Evolutionary conservation across 805 yeast genomes (phyloP), one percentile per base, ranked within the genome.

Genomic region (Ogataea parapolymorpha): DNA sequence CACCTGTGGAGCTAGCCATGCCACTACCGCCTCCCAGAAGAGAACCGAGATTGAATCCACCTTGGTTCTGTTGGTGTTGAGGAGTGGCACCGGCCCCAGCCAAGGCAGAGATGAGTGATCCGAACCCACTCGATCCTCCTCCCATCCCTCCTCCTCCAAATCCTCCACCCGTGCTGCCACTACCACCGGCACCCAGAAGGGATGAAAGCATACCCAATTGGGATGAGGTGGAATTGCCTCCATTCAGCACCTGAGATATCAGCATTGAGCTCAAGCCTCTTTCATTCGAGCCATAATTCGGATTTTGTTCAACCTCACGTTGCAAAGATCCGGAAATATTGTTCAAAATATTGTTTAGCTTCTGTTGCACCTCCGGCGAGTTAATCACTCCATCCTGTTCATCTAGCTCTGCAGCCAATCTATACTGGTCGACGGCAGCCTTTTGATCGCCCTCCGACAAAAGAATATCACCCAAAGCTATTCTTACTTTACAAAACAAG

Each of bases 351-450:
- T 50, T 31, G 27, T 51, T 47, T 14, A 61, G 44, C 35, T 59
- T 59, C 26, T 52, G 48, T 42, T 61, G 54, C 20, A 61, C 45
- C 41, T 61, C 65, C 10, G 65, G 64, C 4, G 60, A 51, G 26
- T 61, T 53, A 20, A 58, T 51, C 14, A 42, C 54, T 5, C 66
- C 66, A 35, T 61, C 66, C 18, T 37, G 34, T 44, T 61, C 65
- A 43, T 61, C 66, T 26, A 61, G 50, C 35, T 54, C 49, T 14
- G 62, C 59, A 14, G 66, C 66, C 39, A 46, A 42, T 20, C 48
- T 46, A 36, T 59, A 61, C 40, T 58, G 52, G 6, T 49, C 56
- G 15, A 59, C 49, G 7, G 66, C 66, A 16, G 34, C 51, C 18
- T 46, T 41, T 6, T 44, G 38, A 20, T 59, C 32, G 17, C 61